Percentiles rank a stretch among this genome's conserved stretches.
Evolutionary conservation across 345 rosid species (phyloP).

Genomic region (Hibiscus mutabilis): DNA sequence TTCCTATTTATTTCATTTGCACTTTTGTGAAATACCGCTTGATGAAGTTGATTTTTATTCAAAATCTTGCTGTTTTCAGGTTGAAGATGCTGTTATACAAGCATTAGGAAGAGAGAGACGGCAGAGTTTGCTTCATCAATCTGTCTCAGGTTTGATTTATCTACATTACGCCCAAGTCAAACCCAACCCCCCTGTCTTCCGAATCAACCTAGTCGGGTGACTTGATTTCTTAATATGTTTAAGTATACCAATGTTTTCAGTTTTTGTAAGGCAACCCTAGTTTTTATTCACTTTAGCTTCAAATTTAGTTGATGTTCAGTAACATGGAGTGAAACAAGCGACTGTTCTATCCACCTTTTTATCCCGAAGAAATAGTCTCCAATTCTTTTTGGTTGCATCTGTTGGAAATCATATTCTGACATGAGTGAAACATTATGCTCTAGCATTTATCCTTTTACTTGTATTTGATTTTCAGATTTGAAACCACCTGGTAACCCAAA

Average conservation of each 20-base stretch:
- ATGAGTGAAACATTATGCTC: not conserved
- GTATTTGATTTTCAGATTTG: constrained; percentile 42
- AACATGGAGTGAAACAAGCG: not conserved
- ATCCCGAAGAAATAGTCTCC: not conserved
- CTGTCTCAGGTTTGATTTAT: constrained; percentile 36
- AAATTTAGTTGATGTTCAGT: not conserved
- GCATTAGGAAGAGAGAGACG: constrained; percentile 57
- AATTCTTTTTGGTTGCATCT: not conserved
- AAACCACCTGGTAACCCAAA: constrained; percentile 54
- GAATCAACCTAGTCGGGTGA: not conserved
- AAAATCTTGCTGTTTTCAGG: constrained; percentile 31
- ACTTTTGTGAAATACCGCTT: not conserved
- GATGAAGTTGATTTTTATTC: not conserved
- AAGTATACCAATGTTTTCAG: not conserved
- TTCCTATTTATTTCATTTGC: constrained; percentile 6
- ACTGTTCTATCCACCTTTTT: not conserved
- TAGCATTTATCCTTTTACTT: not conserved
- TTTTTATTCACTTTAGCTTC: not conserved
- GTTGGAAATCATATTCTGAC: not conserved
- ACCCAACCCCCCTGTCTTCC: too few species aligned
- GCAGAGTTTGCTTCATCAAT: constrained; percentile 46
- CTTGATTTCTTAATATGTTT: not conserved
- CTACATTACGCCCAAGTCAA: not conserved
- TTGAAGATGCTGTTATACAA: constrained; percentile 85
- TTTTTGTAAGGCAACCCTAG: not conserved